These are phyloP conservation scores for Amanita jacksonii DNA, from an alignment of 768 basidiomycete genomes.

Conservation along the genomic window DNA sequence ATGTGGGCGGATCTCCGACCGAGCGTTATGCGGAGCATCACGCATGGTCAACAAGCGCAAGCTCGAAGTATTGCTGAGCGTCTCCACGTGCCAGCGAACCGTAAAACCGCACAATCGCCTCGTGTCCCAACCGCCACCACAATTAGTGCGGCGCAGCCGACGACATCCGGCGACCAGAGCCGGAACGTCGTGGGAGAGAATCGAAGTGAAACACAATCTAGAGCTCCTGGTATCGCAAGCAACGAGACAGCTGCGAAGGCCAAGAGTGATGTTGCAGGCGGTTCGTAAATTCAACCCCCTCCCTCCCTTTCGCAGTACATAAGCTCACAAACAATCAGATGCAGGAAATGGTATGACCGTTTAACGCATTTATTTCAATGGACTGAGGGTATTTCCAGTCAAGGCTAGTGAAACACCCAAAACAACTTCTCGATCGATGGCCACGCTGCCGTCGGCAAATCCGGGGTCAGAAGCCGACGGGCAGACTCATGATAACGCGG, in stretches of 20 bases:
- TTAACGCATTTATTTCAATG: background rate
- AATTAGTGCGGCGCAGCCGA: background rate
- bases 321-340: slow-evolving; percentile 4
- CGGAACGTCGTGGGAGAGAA: background rate
- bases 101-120: slow-evolving; percentile 21
- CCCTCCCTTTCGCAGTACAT: background rate
- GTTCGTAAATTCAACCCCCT: slow-evolving; percentile 6
- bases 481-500: background rate
- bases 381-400: background rate
- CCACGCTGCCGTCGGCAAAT: background rate
- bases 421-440: background rate
- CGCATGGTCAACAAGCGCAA: slow-evolving; percentile 30
- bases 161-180: background rate
- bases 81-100: slow-evolving; percentile 31
- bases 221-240: background rate
- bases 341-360: slow-evolving; percentile 4
- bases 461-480: background rate
- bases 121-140: slow-evolving; percentile 7
- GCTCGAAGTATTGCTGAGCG: slow-evolving; percentile 37
- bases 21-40: slow-evolving; percentile 32
- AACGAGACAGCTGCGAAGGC: slow-evolving; percentile 1
- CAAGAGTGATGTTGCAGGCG: background rate
- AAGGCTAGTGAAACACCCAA: background rate
- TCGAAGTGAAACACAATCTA: background rate
- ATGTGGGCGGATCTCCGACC: slow-evolving; percentile 85